phyloP scores from a whole-genome alignment of 2,329 filamentous ascomycete species.

The Nemania sp. region DNA sequence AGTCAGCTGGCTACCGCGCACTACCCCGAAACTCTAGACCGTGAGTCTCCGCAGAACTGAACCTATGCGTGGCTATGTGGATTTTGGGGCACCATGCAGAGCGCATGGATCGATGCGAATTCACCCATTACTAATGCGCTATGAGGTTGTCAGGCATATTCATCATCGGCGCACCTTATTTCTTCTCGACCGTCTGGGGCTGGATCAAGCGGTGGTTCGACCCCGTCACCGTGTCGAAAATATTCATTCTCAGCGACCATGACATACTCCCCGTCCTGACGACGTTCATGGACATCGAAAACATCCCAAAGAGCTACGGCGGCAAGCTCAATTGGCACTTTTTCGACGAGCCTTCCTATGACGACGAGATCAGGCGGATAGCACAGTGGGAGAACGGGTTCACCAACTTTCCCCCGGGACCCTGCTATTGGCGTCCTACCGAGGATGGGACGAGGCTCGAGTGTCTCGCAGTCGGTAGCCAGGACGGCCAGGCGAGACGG shows the following conservation, averaged over 20 bases:
- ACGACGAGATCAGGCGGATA: conserved; percentile 44
- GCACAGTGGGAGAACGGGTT: conserved; percentile 58
- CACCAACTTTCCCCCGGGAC: conserved; percentile 59
- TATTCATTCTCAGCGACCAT: conserved; percentile 78
- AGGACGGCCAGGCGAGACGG: conserved; percentile 49
- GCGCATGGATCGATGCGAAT: background rate
- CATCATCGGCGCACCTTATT: conserved; percentile 85
- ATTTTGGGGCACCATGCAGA: too few species aligned
- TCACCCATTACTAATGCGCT: background rate
- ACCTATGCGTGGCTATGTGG: background rate
- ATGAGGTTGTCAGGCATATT: conserved; percentile 47
- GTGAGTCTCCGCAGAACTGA: conserved; percentile 39
- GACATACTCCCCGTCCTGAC: conserved; percentile 79
- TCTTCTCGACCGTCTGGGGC: conserved; percentile 92
- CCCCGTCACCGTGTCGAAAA: conserved; percentile 92
- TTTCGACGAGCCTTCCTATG: conserved; percentile 71
- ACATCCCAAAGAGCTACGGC: conserved; percentile 89
- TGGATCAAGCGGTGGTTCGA: conserved; percentile 97
- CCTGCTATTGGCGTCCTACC: conserved; percentile 60
- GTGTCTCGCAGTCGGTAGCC: conserved; percentile 58
- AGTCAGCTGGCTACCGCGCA: conserved; percentile 87
- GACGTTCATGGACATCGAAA: conserved; percentile 77
- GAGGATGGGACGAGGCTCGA: conserved; percentile 52
- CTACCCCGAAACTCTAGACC: conserved; percentile 91
- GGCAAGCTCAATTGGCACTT: conserved; percentile 83